These are phyloP conservation scores for Eucalyptus cloeziana DNA, from an alignment of 345 rosid genomes.

Conservation along the genomic window DNA sequence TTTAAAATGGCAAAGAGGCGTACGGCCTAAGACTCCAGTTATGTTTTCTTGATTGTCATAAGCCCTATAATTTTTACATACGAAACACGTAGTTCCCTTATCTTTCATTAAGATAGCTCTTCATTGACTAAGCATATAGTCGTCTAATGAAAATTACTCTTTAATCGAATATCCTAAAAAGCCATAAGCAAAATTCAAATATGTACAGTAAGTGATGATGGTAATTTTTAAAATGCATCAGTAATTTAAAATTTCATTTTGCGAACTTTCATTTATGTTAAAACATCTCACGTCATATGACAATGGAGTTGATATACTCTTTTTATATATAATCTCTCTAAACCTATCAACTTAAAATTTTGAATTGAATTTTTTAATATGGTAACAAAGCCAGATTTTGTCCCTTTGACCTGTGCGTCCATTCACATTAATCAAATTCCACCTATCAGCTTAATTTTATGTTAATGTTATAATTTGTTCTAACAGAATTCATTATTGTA, in stretches of 20 bases:
- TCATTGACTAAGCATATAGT: not conserved
- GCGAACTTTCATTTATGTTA: not conserved
- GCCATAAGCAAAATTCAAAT: not conserved
- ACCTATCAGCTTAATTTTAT: not conserved
- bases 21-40: not conserved
- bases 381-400: not conserved
- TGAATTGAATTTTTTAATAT: not conserved
- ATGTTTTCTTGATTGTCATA: not conserved
- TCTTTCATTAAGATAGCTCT: not conserved
- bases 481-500: not conserved
- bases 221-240: not conserved
- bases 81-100: not conserved
- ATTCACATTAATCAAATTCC: not conserved
- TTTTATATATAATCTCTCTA: not conserved
- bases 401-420: not conserved
- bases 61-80: not conserved
- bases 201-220: not conserved
- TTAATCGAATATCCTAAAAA: not conserved
- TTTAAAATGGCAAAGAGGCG: not conserved
- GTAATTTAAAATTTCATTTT: not conserved
- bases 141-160: not conserved
- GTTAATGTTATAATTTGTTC: fast-evolving
- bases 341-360: not conserved
- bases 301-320: not conserved
- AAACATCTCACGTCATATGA: not conserved